Base-by-base conservation (phyloP, 23 red algal species). In the Chondrus crispus region DNA sequence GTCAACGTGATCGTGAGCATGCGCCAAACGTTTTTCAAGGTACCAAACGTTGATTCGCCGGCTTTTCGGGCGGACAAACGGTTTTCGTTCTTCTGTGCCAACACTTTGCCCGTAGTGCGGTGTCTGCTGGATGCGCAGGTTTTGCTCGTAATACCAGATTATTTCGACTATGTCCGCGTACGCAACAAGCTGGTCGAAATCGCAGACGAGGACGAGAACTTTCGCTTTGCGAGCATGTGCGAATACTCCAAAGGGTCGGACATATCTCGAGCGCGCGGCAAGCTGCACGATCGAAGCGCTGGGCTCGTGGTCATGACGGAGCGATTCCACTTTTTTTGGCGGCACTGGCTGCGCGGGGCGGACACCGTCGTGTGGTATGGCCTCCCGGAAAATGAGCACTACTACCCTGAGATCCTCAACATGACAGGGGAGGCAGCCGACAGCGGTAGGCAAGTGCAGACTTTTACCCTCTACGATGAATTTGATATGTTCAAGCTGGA, bases 131-230 rank as follows among this genome's bases (percentile, higher is more conserved):
- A 83, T 63, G 60, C 42, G 36, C 70, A 60, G 4, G 58, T 55
- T 53, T 72, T 96, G 29, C 12, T 96, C 38, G 81, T 88, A 33
- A 66, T 96, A 33, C 90, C 95, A 30, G 80, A 51, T 46, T 96
- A 96, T 58, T 96, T 96, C 47, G 95, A 96, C 90, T 96, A 82
- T 86, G 95, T 96, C 32, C 88, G 95, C 9, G 89, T 96, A 14
- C 88, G 95, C 28, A 90, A 96, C 57, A 58, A 54, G 49, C 79
- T 96, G 50, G 66, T 92, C 30, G 48, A 74, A 35, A 12, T 85
- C 48, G 49, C 63, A n/a, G 54, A 85, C 40, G 80, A 85, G 24
- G 82, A 87, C 29, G 12, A 38, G 39, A 39, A 38, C 1, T 85
- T 94, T 22, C 81, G 52, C 53, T 96, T 93, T 81, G 87, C 95